Evolutionary conservation across 2,329 filamentous ascomycete genomes (phyloP), one percentile per base, ranked within the genome.

Genomic region (Alternaria ethzedia): DNA sequence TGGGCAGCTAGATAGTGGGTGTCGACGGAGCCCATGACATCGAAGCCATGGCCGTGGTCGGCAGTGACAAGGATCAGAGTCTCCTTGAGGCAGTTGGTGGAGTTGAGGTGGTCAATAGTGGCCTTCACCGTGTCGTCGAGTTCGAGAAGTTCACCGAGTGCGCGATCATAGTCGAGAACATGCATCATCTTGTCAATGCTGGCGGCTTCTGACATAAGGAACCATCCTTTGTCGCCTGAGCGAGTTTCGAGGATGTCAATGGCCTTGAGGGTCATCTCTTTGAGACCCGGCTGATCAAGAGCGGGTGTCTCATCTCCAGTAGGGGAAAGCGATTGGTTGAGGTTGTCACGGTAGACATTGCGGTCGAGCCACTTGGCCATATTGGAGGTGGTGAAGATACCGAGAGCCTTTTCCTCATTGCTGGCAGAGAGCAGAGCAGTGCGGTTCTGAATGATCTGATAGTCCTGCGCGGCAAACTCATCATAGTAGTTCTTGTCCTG

Each of bases 171-270:
- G 82, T 96, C 93, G 20, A 96, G 86, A 1, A 69, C 79, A 82
- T 96, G 93, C 92, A 96, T 96, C 85, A 93, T 90, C 85, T 96
- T 96, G 82, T 96, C 93, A 70, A 96, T 91, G 2, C 89, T 92
- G 15, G 93, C 93, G 25, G 90, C 93, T 80, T 96, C 93, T 12
- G 89, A 89, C 92, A 96, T 96, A 75, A 96, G 85, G 85, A 96
- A 93, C 86, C 91, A 96, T 6, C 93, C 93, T 63, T 91, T 86
- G 61, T 90, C 86, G 32, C 86, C 86, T 26, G 89, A 88, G 62
- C 83, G 83, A 43, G 84, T 84, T 78, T 90, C 82, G n/a, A 96
- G 87, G 57, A 95, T 88, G 63, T 95, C 91, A 54, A 96, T 87
- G 23, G 92, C 92, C 83, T 96, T 96, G 71, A 94, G 84, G 0